phyloP scores from a whole-genome alignment of 2,329 filamentous ascomycete genomes.

The Pseudopithomyces maydicus region DNA sequence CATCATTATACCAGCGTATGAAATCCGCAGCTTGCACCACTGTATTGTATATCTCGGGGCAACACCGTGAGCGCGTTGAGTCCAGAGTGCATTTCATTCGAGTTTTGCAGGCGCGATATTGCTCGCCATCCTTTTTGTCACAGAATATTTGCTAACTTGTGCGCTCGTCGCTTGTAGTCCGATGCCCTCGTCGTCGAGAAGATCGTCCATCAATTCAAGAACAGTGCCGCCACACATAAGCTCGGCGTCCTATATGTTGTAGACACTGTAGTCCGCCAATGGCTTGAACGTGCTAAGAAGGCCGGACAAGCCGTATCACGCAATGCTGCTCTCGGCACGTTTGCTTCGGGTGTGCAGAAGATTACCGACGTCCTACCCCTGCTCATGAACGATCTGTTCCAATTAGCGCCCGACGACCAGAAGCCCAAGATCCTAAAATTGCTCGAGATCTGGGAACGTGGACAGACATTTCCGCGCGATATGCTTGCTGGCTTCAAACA shows the following conservation, averaged over 20 bases:
- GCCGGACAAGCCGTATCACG: slow-evolving; percentile 78
- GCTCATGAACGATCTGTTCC: slow-evolving; percentile 94
- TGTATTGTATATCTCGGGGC: neutral
- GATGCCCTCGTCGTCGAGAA: slow-evolving; percentile 95
- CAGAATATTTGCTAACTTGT: slow-evolving; percentile 31
- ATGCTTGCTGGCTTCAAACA: slow-evolving; percentile 85
- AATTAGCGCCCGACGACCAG: slow-evolving; percentile 87
- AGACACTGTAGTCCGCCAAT: slow-evolving; percentile 99
- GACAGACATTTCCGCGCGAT: slow-evolving; percentile 81
- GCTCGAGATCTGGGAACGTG: slow-evolving; percentile 97
- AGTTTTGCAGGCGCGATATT: slow-evolving; percentile 1
- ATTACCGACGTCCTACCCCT: slow-evolving; percentile 93
- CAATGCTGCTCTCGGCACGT: slow-evolving; percentile 87
- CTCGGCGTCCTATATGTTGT: slow-evolving; percentile 99
- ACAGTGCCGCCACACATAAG: slow-evolving; percentile 92
- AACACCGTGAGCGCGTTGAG: neutral
- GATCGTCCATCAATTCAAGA: slow-evolving; percentile 96
- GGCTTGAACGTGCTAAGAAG: slow-evolving; percentile 93
- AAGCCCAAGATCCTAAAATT: slow-evolving; percentile 97
- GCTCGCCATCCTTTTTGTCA: neutral
- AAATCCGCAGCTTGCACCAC: neutral
- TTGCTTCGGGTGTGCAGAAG: slow-evolving; percentile 92
- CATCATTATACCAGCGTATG: neutral
- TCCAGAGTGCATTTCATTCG: neutral
- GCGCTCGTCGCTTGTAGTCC: slow-evolving; percentile 63